Percentiles rank a stretch among this genome's conserved stretches.
Conservation (phyloP, 371 early-diverging fungal genomes). For the Saksenaea vasiformis region DNA sequence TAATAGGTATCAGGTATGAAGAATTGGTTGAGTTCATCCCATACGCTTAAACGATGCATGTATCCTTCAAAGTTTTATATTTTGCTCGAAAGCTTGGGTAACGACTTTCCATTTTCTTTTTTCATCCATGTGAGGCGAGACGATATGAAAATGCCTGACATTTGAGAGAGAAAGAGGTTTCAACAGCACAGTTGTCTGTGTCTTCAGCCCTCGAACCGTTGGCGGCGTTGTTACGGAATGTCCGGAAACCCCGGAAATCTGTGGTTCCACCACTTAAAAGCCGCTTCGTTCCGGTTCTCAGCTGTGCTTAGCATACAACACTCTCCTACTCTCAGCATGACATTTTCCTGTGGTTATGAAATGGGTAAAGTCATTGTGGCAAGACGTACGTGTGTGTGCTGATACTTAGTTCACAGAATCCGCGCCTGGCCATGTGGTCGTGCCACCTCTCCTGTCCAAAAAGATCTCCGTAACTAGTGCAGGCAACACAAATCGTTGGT, state of each 20-base stretch:
- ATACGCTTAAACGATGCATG: too few relatives aligned
- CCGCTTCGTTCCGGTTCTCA: too few relatives aligned
- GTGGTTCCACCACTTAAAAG: background rate
- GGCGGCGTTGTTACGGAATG: background rate
- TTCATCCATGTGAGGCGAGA: too few relatives aligned
- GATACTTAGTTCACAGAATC: background rate
- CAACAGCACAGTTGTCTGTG: too few relatives aligned
- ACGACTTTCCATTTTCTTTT: too few relatives aligned
- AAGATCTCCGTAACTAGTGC: constrained; percentile 39
- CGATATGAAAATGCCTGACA: too few relatives aligned
- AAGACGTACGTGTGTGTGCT: background rate
- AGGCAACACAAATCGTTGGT: constrained; percentile 40
- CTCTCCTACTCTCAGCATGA: constrained; percentile 19
- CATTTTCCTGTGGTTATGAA: constrained; percentile 44
- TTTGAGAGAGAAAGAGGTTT: too few relatives aligned
- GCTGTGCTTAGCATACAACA: too few relatives aligned
- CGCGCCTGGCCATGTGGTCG: constrained; percentile 32
- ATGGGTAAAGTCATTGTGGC: constrained; percentile 15
- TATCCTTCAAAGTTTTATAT: too few relatives aligned
- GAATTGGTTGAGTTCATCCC: too few relatives aligned
- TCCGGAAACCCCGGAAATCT: background rate
- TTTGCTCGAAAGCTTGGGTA: too few relatives aligned
- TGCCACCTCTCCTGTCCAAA: constrained; percentile 38
- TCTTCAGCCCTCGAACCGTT: background rate
- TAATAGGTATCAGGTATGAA: too few relatives aligned